Evolutionary conservation across 768 basidiomycete species (phyloP).

Genomic region (Leccinum sublutescens): DNA sequence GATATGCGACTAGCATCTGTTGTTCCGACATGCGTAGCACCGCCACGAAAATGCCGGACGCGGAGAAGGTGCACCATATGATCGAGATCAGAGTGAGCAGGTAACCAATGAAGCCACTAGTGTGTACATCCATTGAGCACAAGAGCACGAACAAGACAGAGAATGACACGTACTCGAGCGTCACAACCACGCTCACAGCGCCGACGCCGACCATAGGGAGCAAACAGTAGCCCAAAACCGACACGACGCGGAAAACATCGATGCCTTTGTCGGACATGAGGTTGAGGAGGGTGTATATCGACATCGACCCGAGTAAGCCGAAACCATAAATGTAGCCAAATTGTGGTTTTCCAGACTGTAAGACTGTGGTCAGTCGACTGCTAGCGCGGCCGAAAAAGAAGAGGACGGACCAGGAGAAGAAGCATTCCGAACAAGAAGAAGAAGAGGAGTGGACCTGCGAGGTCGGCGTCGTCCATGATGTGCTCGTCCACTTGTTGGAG

Average conservation of each 20-base stretch:
- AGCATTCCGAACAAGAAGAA: slow-evolving; percentile 93
- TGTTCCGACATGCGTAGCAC: slow-evolving; percentile 96
- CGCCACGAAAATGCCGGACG: slow-evolving; percentile 93
- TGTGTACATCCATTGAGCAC: slow-evolving; percentile 4
- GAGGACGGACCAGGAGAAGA: slow-evolving; percentile 76
- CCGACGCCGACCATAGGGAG: slow-evolving; percentile 96
- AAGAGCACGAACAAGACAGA: neutral
- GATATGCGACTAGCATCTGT: slow-evolving; percentile 93
- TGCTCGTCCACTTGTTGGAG: slow-evolving; percentile 77
- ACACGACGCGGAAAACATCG: slow-evolving; percentile 92
- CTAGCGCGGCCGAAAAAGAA: neutral
- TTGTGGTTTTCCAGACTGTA: slow-evolving; percentile 94
- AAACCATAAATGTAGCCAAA: slow-evolving; percentile 99
- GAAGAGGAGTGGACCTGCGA: slow-evolving; percentile 94
- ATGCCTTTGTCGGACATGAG: slow-evolving; percentile 95
- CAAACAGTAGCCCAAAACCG: slow-evolving; percentile 94
- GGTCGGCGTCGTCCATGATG: slow-evolving; percentile 99
- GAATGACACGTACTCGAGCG: slow-evolving; percentile 71
- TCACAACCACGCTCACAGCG: slow-evolving; percentile 80
- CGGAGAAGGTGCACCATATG: slow-evolving; percentile 95
- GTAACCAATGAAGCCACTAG: slow-evolving; percentile 82
- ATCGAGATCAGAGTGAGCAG: slow-evolving; percentile 79
- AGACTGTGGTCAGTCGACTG: neutral
- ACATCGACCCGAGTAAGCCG: slow-evolving; percentile 88
- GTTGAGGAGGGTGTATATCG: slow-evolving; percentile 93